These are phyloP conservation scores for Talaromyces marneffei DNA, from an alignment of 2,329 filamentous ascomycete species.

Conservation along the genomic window DNA sequence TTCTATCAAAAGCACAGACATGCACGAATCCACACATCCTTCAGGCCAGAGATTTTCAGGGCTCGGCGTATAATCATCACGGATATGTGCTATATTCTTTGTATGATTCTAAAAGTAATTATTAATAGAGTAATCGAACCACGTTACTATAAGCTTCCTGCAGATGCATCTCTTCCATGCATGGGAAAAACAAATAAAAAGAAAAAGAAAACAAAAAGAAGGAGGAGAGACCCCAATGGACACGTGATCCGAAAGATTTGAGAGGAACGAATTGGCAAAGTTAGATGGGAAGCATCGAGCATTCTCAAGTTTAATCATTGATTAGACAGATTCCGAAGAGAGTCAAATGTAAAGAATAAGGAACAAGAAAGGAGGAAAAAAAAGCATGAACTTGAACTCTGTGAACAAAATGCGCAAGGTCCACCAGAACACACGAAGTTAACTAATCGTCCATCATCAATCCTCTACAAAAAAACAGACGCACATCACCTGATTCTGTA, in stretches of 20 bases:
- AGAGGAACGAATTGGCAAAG: no score
- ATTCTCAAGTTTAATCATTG: neutral
- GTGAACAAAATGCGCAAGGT: neutral
- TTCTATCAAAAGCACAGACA: no score
- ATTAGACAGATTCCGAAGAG: neutral
- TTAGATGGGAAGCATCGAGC: neutral
- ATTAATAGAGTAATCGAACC: no score
- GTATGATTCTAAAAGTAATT: no score
- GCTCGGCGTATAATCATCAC: no score
- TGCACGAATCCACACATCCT: no score
- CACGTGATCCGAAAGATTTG: neutral
- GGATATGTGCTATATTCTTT: no score
- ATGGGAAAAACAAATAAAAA: no score
- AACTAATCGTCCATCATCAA: neutral
- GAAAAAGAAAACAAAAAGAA: no score
- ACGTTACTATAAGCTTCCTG: no score
- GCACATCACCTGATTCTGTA: neutral
- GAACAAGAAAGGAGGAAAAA: neutral
- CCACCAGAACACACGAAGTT: neutral
- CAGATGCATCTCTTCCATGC: no score
- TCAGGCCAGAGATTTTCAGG: no score
- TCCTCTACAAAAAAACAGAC: neutral
- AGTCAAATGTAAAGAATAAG: neutral
- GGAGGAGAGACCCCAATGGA: neutral
- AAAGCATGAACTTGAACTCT: neutral